Base-by-base conservation (phyloP, 192 early-diverging fungal genomes). In the Gamsiella multidivaricata region DNA sequence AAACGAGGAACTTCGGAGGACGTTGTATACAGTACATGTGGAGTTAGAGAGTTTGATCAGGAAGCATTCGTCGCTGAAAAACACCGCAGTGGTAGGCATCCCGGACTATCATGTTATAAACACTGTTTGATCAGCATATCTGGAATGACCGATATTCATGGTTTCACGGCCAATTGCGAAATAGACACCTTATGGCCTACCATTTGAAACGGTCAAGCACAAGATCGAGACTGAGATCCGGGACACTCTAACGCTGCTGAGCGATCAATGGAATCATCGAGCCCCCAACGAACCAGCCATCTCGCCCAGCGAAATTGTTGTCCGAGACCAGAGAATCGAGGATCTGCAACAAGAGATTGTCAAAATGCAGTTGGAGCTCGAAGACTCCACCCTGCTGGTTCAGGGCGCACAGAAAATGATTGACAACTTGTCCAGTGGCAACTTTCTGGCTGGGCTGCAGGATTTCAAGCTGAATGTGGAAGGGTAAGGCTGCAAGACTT, bases 321-420 rank as follows among this genome's bases (percentile, higher is more conserved):
- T 78, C 11, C 65, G 74, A n/a, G 74, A 78, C 23, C 65, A 78
- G 17, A 54, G 65, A 53, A 78, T 78, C 33, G 47, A 56, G 14
- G 74, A 69, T 17, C 47, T 78, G n/a, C 60, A 78, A 39, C 51
- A 57, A 23, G 65, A 69, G 23, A 53, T 78, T 41, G 65, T 69
- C 57, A 78, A 64, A 60, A 25, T 78, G 65, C 74, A 64, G 9
- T 46, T 63, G 26, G 74, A 78, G 18, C 63, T 78, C 15, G 74
- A 78, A 50, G 74, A 78, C 53, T 78, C 74, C 3, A 78, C 74
- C 59, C 54, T 69, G 57, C 65, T 78, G 74, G 63, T 78, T 59
- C 74, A 78, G 50, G 74, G 74, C 12, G 74, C 74, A 9, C 74
- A 78, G 37, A 68, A 64, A 34, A 78, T 78, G 74, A 78, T 78